Evolutionary conservation across 1,284 basidiomycete species (phyloP).

Genomic region (Pisolithus thermaeus): DNA sequence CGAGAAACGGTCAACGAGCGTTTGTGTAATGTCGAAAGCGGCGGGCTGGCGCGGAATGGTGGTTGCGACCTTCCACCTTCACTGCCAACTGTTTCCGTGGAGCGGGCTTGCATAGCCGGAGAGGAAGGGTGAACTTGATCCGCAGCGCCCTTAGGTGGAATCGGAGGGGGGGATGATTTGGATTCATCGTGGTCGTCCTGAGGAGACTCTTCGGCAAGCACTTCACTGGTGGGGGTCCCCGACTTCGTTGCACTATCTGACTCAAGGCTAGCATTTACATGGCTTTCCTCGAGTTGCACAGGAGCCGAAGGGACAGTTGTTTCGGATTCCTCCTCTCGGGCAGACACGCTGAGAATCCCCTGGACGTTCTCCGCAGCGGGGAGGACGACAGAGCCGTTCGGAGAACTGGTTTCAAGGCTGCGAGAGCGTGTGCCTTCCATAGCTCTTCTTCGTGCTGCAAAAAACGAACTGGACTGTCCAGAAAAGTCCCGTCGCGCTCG

Average conservation of each 20-base stretch:
- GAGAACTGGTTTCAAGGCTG: constrained; percentile 3
- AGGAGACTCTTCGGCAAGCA: background rate
- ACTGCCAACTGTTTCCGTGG: constrained; percentile 9
- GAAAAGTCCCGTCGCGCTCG: background rate
- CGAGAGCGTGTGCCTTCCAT: constrained; percentile 3
- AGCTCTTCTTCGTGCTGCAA: background rate
- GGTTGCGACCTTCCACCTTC: constrained; percentile 13
- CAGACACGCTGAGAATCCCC: background rate
- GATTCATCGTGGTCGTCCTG: background rate
- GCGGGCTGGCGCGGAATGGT: constrained; percentile 10
- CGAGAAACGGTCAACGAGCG: constrained; percentile 69
- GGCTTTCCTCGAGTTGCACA: background rate
- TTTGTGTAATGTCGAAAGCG: constrained; percentile 30
- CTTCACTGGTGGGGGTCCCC: background rate
- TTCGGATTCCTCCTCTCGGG: background rate
- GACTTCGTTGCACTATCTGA: no score
- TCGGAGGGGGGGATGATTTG: constrained; percentile 3
- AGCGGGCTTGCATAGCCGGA: constrained; percentile 4
- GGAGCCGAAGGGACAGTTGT: background rate
- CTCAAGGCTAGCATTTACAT: no score
- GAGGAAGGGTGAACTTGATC: constrained; percentile 5
- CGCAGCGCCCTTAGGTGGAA: constrained; percentile 5
- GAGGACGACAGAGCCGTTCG: constrained; percentile 2
- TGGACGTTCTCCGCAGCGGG: constrained; percentile 7
- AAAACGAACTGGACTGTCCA: background rate